Conservation (phyloP, 1,284 basidiomycete species). For the Peniophora sp. region DNA sequence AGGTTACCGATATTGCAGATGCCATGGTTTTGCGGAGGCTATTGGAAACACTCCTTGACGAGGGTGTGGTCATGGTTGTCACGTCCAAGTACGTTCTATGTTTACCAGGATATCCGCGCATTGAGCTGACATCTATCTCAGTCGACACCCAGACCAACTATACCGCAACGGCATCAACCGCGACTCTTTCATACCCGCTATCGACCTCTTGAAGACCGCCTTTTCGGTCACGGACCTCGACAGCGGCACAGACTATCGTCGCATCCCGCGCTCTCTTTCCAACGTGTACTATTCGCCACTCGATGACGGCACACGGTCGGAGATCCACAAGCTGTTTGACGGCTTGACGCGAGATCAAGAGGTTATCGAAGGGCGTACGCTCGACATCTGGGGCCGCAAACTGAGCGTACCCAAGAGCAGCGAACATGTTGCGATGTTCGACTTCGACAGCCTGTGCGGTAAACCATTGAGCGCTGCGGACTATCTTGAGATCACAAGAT, state of each 20-base stretch:
- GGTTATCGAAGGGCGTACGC: slow-evolving; percentile 55
- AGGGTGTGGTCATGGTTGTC: slow-evolving; percentile 91
- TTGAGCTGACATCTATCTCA: slow-evolving; percentile 22
- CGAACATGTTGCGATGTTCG: slow-evolving; percentile 77
- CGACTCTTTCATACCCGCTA: slow-evolving; percentile 92
- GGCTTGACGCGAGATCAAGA: slow-evolving; percentile 52
- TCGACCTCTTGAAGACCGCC: slow-evolving; percentile 84
- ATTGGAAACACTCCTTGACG: slow-evolving; percentile 77
- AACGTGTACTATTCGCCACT: slow-evolving; percentile 89
- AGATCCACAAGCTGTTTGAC: slow-evolving; percentile 79
- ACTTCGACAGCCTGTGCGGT: slow-evolving; percentile 85
- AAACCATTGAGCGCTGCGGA: slow-evolving; percentile 90
- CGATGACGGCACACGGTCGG: slow-evolving; percentile 51
- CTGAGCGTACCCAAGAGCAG: slow-evolving; percentile 78
- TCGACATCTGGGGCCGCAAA: slow-evolving; percentile 86
- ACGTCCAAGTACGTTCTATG: slow-evolving; percentile 80
- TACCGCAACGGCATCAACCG: slow-evolving; percentile 99
- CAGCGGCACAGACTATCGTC: slow-evolving; percentile 95
- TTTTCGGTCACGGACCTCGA: slow-evolving; percentile 90
- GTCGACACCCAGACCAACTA: slow-evolving; percentile 93
- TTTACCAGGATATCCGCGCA: not conserved
- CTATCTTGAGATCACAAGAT: slow-evolving; percentile 89
- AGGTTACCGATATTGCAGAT: slow-evolving; percentile 97
- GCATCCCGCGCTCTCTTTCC: slow-evolving; percentile 82
- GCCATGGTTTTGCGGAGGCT: slow-evolving; percentile 95